phyloP scores from a whole-genome alignment of 2,329 filamentous ascomycete species.

The Atkinsonella texensis region DNA sequence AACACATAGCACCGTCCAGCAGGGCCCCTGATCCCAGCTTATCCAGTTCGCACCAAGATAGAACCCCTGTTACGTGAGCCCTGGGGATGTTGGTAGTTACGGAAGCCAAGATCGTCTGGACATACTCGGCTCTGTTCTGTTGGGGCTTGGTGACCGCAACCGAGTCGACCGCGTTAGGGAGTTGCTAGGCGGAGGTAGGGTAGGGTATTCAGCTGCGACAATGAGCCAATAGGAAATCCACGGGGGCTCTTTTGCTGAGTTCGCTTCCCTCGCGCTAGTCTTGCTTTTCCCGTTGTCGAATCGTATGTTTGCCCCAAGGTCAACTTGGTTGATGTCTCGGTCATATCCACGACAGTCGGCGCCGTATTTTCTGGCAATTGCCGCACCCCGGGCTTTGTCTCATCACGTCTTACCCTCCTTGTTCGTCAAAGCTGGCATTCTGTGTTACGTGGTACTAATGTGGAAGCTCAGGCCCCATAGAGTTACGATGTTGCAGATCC shows the following conservation, averaged over 20 bases:
- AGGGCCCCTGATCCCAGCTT: slow-evolving; percentile 22
- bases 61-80: slow-evolving; percentile 12
- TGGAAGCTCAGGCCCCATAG: no score
- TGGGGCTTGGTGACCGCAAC: slow-evolving; percentile 8
- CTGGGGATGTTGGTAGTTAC: slow-evolving; percentile 10
- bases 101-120: slow-evolving; percentile 20
- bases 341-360: slow-evolving; percentile 28
- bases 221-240: not conserved
- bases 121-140: slow-evolving; percentile 16
- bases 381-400: slow-evolving; percentile 28
- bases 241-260: slow-evolving; percentile 2
- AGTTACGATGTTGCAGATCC: not conserved
- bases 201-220: slow-evolving; percentile 2
- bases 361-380: slow-evolving; percentile 28
- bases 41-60: slow-evolving; percentile 16
- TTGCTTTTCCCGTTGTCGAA: slow-evolving; percentile 18
- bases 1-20: slow-evolving; percentile 26
- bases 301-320: slow-evolving; percentile 26
- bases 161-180: slow-evolving; percentile 6
- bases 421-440: slow-evolving; percentile 28
- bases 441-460: slow-evolving; percentile 21
- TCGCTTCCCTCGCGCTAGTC: slow-evolving; percentile 3
- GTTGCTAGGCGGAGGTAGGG: not conserved
- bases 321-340: slow-evolving; percentile 22
- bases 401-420: slow-evolving; percentile 33